Conservation (phyloP, 306 rosid genomes). For the Mucuna pruriens region DNA sequence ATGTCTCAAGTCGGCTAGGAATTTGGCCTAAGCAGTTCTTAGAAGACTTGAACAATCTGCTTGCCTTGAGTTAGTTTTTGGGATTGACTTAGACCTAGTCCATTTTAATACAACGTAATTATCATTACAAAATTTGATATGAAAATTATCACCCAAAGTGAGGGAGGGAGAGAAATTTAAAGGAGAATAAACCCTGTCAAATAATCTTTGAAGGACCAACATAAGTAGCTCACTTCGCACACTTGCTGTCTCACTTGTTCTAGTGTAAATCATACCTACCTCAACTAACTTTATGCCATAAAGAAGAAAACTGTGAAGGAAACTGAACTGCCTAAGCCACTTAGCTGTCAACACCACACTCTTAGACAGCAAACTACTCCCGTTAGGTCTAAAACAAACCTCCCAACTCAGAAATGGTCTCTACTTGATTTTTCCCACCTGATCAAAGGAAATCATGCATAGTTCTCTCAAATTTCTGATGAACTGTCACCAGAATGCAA, state of each 20-base stretch:
- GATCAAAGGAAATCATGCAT: not conserved
- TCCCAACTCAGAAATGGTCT: not conserved
- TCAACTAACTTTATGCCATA: not conserved
- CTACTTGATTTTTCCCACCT: not conserved
- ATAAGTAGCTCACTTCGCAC: not conserved
- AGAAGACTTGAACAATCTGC: not conserved
- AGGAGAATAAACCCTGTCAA: not conserved
- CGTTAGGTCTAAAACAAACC: not conserved
- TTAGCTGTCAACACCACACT: not conserved
- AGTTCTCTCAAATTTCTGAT: not conserved
- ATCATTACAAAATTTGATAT: not conserved
- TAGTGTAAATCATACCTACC: not conserved
- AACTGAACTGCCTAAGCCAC: not conserved
- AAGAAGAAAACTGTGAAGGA: not conserved
- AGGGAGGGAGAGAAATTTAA: not conserved
- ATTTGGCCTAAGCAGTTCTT: too few relatives aligned
- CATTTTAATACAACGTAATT: not conserved
- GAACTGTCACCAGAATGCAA: too few relatives aligned
- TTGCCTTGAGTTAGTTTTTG: not conserved
- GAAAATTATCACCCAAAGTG: not conserved
- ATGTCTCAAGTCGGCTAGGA: too few relatives aligned
- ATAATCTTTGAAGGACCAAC: not conserved
- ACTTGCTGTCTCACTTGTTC: not conserved
- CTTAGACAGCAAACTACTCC: not conserved
- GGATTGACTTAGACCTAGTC: not conserved